Evolutionary conservation across 805 yeast species (phyloP), one percentile per base, ranked within the genome.

Genomic region (Sugiyamaella americana): DNA sequence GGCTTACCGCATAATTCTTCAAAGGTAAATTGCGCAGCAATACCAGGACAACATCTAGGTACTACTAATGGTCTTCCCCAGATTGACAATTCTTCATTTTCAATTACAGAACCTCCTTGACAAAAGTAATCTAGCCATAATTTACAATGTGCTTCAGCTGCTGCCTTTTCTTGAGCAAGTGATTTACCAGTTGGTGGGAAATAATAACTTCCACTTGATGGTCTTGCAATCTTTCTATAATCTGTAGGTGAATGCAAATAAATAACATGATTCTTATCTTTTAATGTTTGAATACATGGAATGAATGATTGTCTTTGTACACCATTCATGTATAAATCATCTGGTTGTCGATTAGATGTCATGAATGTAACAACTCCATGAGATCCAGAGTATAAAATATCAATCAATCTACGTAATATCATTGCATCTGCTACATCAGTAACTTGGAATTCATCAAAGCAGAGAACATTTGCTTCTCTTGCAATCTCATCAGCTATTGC

Each of bases 391-490:
- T 89, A 66, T n/a, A 86, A 71, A 34, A 79, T 65, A 57, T 79
- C 76, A 36, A 87, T 60, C 35, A 89, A 68, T 43, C 96, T 72
- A 52, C 98, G 77, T 37, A 93, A 71, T 29, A 93, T 72, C 98
- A 93, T 93, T 1, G 98, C 98, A 65, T 93, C 98, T 0, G 98
- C 98, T 24, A 93, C 97, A 64, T 93, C 98, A 0, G 96, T 87
- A 37, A 93, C 98, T 66, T 93, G 98, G 61, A 93, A 91, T 67
- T 93, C 98, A 67, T 93, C 98, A 62, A 93, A 87, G 64, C 98
- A 93, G 50, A 93, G 65, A 1, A 93, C 79, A 1, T 91, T 82
- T 3, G 93, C 74, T 42, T 74, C 71, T 52, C 75, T 75, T 1
- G 97, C 85, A 47, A 93, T 78, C 58, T 87, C 95, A 50, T 82